Base-by-base conservation (phyloP, 2,329 filamentous ascomycete genomes). In the Niveomyces coronatus region DNA sequence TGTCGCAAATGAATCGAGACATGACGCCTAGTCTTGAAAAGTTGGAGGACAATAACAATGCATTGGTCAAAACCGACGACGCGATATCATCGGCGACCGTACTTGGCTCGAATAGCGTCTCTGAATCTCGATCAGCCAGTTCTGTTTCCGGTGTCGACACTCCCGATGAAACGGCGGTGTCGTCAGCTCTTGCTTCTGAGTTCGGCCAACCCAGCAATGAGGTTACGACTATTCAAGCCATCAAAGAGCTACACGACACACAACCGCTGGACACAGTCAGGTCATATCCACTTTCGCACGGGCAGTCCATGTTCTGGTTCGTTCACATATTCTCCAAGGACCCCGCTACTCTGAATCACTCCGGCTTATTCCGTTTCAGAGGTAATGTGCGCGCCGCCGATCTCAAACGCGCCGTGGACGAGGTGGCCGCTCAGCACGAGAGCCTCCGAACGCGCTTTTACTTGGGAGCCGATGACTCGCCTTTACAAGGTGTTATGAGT, bases 241-340 rank as follows among this genome's bases (percentile, higher is more conserved):
- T 7, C 7, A 11, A 24, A 11, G 11, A 24, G 22, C 22, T 11
- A 11, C 22, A 32, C 6, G 28, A 14, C 7, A 30, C 6, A n/a
- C 6, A n/a, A 16, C 10, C 30, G 11, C 14, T 4, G 17, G 16
- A 18, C 27, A 15, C 42, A 17, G 10, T 39, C 14, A 45, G 39
- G 34, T 45, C 23, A 14, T 48, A 44, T 31, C 52, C 37, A 7
- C 58, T 67, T 42, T 65, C 64, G 3, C 53, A 53, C n/a, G 56
- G 49, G 7, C 64, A 68, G 44, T 51, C 56, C 0, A 49, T 62
- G 0, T 62, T 67, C 43, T 69, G 61, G 61, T 62, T 64, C 40
- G 42, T 61, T 0, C 42, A 45, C 4, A 40, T 49, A 6, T 51
- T 49, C 4, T 18, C 64, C 3, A 42, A 62, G 7, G 57, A 68